Conservation (phyloP, 1,139 yeast species). For the Geotrichum bryndzae region DNA sequence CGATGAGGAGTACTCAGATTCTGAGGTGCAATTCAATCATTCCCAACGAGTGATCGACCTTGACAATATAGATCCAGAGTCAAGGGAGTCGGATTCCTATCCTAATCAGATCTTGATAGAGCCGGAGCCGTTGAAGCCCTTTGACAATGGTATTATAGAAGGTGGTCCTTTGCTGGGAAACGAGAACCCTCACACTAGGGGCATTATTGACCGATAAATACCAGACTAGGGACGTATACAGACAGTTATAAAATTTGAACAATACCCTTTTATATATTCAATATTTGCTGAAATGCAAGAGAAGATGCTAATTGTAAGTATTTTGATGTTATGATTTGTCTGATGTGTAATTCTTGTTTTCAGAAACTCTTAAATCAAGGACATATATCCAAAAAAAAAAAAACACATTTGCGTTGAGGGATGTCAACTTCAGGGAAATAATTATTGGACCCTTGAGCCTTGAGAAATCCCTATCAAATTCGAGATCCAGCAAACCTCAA, state of each 20-base stretch:
- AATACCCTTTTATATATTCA: not conserved
- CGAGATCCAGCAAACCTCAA: too few relatives aligned
- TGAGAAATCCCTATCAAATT: too few relatives aligned
- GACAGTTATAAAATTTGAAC: not conserved
- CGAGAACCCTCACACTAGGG: not conserved
- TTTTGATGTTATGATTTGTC: too few relatives aligned
- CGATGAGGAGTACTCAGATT: not conserved
- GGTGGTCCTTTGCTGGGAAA: slow-evolving; percentile 14
- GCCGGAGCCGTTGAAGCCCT: slow-evolving; percentile 7
- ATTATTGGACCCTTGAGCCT: too few relatives aligned
- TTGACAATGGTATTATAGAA: slow-evolving; percentile 16
- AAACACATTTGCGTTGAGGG: too few relatives aligned
- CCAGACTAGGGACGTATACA: not conserved
- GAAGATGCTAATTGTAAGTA: too few relatives aligned
- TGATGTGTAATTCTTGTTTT: too few relatives aligned
- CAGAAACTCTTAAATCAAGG: too few relatives aligned
- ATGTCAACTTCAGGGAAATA: too few relatives aligned
- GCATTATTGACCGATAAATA: not conserved
- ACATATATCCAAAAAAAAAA: too few relatives aligned
- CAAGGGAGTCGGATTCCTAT: not conserved
- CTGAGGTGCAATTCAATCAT: not conserved
- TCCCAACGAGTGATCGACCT: not conserved
- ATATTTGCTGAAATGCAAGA: not conserved
- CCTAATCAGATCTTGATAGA: not conserved
- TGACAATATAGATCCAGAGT: not conserved